Percentiles rank a stretch among this genome's conserved stretches.
These are phyloP conservation scores for Cladosporium velox DNA, from an alignment of 2,329 filamentous ascomycete genomes.

Conservation along the genomic window DNA sequence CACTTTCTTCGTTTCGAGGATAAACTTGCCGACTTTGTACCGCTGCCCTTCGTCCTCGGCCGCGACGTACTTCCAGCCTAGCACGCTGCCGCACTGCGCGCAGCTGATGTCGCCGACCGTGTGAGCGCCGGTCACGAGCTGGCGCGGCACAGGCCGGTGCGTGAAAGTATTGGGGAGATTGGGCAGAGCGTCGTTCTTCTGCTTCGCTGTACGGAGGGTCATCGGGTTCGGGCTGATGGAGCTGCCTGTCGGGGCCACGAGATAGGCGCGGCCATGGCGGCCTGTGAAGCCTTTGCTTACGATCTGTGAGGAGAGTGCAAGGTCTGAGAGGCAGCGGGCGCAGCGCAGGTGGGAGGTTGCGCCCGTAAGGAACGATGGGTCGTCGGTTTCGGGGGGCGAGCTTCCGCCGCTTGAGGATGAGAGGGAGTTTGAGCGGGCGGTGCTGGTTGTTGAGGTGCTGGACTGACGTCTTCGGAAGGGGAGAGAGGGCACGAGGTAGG, in stretches of 20 bases:
- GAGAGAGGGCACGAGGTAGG: conserved; percentile 52
- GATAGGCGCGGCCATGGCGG: conserved; percentile 64
- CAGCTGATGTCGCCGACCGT: conserved; percentile 64
- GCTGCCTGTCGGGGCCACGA: conserved; percentile 53
- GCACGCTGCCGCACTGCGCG: conserved; percentile 54
- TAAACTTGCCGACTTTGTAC: conserved; percentile 69
- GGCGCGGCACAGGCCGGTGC: conserved; percentile 57
- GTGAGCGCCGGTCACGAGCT: conserved; percentile 64
- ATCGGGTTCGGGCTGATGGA: conserved; percentile 26
- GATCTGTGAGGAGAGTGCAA: conserved; percentile 60
- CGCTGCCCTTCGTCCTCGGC: conserved; percentile 62
- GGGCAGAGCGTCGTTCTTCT: conserved; percentile 34
- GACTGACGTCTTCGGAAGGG: conserved; percentile 51
- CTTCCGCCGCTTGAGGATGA: conserved; percentile 15
- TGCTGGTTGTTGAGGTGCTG: conserved; percentile 41
- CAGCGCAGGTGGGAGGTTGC: conserved; percentile 60
- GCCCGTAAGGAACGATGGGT: conserved; percentile 45
- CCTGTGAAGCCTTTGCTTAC: conserved; percentile 52
- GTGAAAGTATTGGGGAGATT: conserved; percentile 61
- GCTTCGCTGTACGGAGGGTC: conserved; percentile 27
- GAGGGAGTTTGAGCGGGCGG: conserved; percentile 36
- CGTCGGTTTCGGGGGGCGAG: conserved; percentile 22
- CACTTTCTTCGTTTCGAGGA: conserved; percentile 62
- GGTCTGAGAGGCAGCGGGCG: conserved; percentile 59
- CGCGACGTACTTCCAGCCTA: conserved; percentile 67